A percentile compares a stretch with the other conserved stretches of the same genome.
Conservation (phyloP, 352 stramenopile species). For the Pilasporangium apinafurcum region DNA sequence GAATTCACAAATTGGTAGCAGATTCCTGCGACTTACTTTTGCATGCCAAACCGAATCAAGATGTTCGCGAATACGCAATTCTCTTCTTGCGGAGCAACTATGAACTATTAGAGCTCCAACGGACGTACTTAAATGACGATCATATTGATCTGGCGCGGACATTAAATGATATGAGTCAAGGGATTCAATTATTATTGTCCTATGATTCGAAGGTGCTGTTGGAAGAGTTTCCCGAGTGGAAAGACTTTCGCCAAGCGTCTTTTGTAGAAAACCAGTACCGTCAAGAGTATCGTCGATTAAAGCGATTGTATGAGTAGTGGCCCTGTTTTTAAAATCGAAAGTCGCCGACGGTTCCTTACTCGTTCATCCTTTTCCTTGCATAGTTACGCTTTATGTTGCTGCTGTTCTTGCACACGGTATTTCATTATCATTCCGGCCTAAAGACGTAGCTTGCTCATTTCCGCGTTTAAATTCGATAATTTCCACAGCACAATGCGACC, state of each 20-base stretch:
- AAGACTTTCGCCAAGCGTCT: constrained; percentile 84
- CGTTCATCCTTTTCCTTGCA: neutral
- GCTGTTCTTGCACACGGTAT: neutral
- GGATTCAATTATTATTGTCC: constrained; percentile 87
- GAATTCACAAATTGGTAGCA: constrained; percentile 87
- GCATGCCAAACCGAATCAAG: constrained; percentile 39
- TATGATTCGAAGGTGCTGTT: constrained; percentile 81
- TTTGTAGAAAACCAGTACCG: constrained; percentile 85
- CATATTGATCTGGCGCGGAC: constrained; percentile 91
- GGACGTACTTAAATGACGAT: constrained; percentile 68
- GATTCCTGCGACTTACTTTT: constrained; percentile 87
- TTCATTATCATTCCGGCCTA: no score
- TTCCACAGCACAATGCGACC: constrained; percentile 81
- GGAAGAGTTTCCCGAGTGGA: constrained; percentile 80
- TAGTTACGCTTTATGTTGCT: neutral
- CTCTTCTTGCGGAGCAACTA: constrained; percentile 84
- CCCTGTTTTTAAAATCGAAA: constrained; percentile 2
- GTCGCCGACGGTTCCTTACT: neutral
- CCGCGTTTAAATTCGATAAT: constrained; percentile 56
- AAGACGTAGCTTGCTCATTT: constrained; percentile 78
- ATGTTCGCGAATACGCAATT: constrained; percentile 81
- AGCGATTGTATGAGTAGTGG: constrained; percentile 85
- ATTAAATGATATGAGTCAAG: constrained; percentile 89
- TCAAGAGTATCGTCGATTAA: constrained; percentile 89
- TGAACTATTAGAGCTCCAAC: constrained; percentile 87